Evolutionary conservation across 2,329 filamentous ascomycete species (phyloP).

Genomic region (Fonsecaea monophora): DNA sequence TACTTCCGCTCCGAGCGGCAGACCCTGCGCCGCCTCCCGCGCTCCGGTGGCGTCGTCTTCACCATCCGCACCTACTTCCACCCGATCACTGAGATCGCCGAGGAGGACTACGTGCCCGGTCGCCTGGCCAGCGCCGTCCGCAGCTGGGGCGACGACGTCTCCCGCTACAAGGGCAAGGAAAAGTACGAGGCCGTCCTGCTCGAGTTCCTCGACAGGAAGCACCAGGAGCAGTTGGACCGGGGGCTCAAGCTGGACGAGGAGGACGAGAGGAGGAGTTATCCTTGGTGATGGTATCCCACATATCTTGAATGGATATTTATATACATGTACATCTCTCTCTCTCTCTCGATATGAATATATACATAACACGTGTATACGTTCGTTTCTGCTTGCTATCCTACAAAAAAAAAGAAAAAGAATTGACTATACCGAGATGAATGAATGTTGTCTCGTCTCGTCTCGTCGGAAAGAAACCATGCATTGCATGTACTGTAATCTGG

Average conservation of each 20-base stretch:
- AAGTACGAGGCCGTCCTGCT: constrained; percentile 75
- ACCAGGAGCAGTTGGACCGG: constrained; percentile 72
- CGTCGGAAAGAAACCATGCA: too few relatives aligned
- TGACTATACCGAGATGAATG: too few relatives aligned
- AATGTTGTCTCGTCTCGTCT: too few relatives aligned
- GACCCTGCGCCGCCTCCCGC: constrained; percentile 68
- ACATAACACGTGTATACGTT: too few relatives aligned
- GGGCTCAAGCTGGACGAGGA: constrained; percentile 70
- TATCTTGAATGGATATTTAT: not conserved
- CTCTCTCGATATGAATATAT: too few relatives aligned
- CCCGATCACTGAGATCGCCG: constrained; percentile 69
- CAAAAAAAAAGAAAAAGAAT: too few relatives aligned
- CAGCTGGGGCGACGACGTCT: constrained; percentile 81
- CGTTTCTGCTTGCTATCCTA: too few relatives aligned
- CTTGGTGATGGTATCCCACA: constrained; percentile 51
- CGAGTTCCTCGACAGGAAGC: constrained; percentile 76
- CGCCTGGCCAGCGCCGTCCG: constrained; percentile 77
- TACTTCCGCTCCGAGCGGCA: constrained; percentile 80
- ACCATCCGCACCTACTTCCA: constrained; percentile 83
- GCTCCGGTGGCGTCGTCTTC: constrained; percentile 68
- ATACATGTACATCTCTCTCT: not conserved
- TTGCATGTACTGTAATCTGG: too few relatives aligned
- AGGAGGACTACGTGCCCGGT: constrained; percentile 79
- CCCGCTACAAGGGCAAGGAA: constrained; percentile 77
- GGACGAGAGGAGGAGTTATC: constrained; percentile 67